phyloP scores from a whole-genome alignment of 768 basidiomycete species.

The Kwoniella sp. region DNA sequence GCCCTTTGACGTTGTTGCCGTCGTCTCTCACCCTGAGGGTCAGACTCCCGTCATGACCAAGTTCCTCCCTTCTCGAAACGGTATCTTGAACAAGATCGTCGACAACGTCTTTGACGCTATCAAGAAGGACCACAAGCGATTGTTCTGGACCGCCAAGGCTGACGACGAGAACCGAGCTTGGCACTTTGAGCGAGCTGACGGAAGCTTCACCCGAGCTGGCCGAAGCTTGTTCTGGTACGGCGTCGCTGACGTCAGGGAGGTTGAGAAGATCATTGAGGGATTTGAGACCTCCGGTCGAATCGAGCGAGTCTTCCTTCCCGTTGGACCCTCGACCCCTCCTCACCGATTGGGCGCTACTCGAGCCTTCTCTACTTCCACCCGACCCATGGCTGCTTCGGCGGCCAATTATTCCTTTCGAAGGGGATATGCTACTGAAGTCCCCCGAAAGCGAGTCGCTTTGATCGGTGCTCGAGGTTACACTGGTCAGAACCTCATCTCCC shows the following conservation, averaged over 20 bases:
- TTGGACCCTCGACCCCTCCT: slow-evolving; percentile 57
- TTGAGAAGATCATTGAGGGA: slow-evolving; percentile 75
- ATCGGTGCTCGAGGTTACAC: slow-evolving; percentile 97
- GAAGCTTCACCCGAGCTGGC: slow-evolving; percentile 92
- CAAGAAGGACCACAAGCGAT: slow-evolving; percentile 85
- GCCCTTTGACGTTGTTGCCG: slow-evolving; percentile 89
- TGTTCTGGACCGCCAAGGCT: slow-evolving; percentile 97
- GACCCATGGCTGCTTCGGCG: slow-evolving; percentile 40
- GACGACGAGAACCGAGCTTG: slow-evolving; percentile 96
- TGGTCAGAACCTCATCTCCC: slow-evolving; percentile 82
- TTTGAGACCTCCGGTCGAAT: slow-evolving; percentile 72
- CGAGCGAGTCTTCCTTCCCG: slow-evolving; percentile 84
- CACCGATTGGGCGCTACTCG: slow-evolving; percentile 61
- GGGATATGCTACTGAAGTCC: slow-evolving; percentile 79
- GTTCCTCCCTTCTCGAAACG: slow-evolving; percentile 81
- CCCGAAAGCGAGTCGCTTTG: slow-evolving; percentile 84
- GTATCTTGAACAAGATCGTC: slow-evolving; percentile 87
- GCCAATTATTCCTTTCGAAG: slow-evolving; percentile 61
- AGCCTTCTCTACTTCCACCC: slow-evolving; percentile 56
- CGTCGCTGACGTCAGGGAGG: slow-evolving; percentile 83
- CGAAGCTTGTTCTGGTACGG: slow-evolving; percentile 98
- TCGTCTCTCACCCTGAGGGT: slow-evolving; percentile 87
- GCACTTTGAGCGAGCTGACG: slow-evolving; percentile 98
- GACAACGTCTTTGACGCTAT: slow-evolving; percentile 98
- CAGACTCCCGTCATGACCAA: slow-evolving; percentile 88